These are phyloP conservation scores for Plasmodium ovale DNA, from an alignment of 169 alveolate genomes.

Conservation along the genomic window DNA sequence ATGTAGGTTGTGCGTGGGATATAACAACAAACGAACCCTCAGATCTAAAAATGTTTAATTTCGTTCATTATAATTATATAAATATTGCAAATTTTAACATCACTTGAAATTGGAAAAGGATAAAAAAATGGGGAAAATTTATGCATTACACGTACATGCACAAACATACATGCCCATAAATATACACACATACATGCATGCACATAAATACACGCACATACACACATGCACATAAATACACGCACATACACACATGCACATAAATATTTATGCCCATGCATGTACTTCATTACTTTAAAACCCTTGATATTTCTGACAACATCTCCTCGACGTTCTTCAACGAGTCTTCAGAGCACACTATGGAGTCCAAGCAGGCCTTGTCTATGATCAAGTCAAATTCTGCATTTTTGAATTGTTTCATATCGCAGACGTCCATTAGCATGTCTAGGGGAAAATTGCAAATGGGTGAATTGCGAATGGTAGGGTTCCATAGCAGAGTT, in stretches of 20 bases:
- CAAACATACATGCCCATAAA: too few relatives aligned
- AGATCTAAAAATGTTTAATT: conserved; percentile 14
- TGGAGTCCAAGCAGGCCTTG: conserved; percentile 85
- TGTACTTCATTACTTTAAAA: conserved; percentile 39
- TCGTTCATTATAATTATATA: conserved; percentile 13
- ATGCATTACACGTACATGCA: neutral
- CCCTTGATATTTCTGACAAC: conserved; percentile 67
- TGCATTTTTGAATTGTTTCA: conserved; percentile 71
- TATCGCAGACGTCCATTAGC: conserved; percentile 70
- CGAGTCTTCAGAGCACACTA: conserved; percentile 77
- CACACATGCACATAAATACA: neutral
- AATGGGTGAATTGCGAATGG: neutral
- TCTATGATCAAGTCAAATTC: conserved; percentile 82
- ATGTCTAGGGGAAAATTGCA: conserved; percentile 12
- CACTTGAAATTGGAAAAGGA: too few relatives aligned
- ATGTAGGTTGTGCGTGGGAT: conserved; percentile 76
- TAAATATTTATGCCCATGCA: neutral
- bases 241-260: too few relatives aligned
- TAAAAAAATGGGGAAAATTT: neutral
- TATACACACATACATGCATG: too few relatives aligned
- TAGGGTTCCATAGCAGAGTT: too few relatives aligned
- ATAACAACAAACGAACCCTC: conserved; percentile 63
- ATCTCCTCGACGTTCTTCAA: conserved; percentile 55
- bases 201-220: neutral
- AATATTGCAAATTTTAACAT: too few relatives aligned